These are phyloP conservation scores for Lasiosphaeria hispida DNA, from an alignment of 495 filamentous ascomycete genomes.

Conservation along the genomic window DNA sequence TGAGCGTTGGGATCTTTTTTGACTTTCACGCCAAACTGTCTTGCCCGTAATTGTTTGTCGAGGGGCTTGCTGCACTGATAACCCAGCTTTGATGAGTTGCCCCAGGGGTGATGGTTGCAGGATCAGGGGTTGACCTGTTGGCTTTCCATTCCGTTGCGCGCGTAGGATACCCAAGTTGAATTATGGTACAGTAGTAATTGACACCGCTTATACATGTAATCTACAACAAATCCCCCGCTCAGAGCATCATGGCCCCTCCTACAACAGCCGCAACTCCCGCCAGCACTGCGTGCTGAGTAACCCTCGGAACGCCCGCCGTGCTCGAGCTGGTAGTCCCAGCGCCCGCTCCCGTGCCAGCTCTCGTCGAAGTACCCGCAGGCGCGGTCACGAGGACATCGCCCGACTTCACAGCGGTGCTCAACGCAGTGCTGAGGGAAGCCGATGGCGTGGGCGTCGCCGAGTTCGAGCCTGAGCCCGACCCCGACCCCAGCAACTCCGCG, in stretches of 20 bases:
- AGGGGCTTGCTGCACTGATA: background rate
- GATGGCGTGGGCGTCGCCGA: background rate
- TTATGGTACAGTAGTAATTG: too few species aligned
- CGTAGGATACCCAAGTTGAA: too few species aligned
- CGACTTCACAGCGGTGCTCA: too few species aligned
- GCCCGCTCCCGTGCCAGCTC: slow-evolving; percentile 19
- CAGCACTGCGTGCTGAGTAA: slow-evolving; percentile 33
- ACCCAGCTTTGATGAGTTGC: too few species aligned
- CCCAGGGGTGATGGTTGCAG: too few species aligned
- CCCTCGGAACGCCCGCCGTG: slow-evolving; percentile 32
- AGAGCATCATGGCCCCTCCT: slow-evolving; percentile 26
- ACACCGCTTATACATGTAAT: too few species aligned
- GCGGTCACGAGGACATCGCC: too few species aligned
- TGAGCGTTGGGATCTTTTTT: background rate
- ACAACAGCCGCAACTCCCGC: slow-evolving; percentile 28
- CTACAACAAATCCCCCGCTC: background rate
- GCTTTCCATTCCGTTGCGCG: too few species aligned
- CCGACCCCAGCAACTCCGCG: background rate
- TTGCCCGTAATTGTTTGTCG: background rate
- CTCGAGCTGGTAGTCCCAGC: slow-evolving; percentile 28
- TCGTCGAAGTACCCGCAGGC: slow-evolving; percentile 7
- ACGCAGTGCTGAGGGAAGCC: too few species aligned
- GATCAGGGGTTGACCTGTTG: too few species aligned
- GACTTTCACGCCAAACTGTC: background rate
- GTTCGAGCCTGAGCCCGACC: background rate